Conservation (phyloP, 352 stramenopile genomes). For the Phytopythium ostracodes region DNA sequence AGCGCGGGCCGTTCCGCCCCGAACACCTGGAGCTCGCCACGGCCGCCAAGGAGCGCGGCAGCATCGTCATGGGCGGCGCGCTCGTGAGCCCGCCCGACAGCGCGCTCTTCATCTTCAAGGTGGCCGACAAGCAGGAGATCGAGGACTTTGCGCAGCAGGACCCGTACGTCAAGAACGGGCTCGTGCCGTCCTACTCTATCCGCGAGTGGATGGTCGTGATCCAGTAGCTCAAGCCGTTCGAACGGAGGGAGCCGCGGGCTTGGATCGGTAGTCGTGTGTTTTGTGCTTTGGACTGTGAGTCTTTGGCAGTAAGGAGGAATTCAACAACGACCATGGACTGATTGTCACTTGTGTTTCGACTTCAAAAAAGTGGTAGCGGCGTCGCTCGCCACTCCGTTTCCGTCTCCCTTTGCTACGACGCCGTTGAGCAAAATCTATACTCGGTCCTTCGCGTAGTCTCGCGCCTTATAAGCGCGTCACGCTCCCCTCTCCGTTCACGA, state of each 20-base stretch:
- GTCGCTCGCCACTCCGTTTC: neutral
- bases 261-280: too few species aligned
- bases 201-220: slow-evolving; percentile 73
- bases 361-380: neutral
- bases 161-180: slow-evolving; percentile 70
- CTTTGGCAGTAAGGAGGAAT: neutral
- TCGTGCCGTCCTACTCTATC: slow-evolving; percentile 63
- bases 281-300: too few species aligned
- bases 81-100: slow-evolving; percentile 59
- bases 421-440: slow-evolving; percentile 3
- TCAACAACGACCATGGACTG: neutral
- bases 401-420: too few species aligned
- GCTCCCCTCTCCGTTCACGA: too few species aligned
- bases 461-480: too few species aligned
- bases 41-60: slow-evolving; percentile 45
- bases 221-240: slow-evolving; percentile 21
- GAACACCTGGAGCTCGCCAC: slow-evolving; percentile 54
- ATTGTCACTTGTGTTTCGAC: neutral
- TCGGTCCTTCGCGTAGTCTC: neutral
- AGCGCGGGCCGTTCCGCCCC: slow-evolving; percentile 58
- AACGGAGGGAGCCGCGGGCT: too few species aligned
- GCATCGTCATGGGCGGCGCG: slow-evolving; percentile 69
- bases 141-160: slow-evolving; percentile 65
- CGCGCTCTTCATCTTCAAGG: slow-evolving; percentile 63
- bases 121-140: slow-evolving; percentile 45